These are phyloP conservation scores for Apiotrichum porosum DNA, from an alignment of 1,284 basidiomycete genomes.

Conservation along the genomic window DNA sequence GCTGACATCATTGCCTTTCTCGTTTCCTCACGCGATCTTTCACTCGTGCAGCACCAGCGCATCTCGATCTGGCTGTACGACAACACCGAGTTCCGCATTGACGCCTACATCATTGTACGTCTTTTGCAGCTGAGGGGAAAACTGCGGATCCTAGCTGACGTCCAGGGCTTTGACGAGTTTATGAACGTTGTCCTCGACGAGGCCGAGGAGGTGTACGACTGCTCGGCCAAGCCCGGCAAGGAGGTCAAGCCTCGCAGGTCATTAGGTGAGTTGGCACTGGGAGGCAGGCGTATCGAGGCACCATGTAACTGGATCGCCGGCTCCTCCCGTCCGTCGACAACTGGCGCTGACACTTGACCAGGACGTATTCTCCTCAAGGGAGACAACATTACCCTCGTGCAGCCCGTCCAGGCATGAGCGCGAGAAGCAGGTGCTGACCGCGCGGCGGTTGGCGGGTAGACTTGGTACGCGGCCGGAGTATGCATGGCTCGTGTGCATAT, in stretches of 20 bases:
- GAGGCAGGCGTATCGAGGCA: too few species aligned
- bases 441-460: neutral
- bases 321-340: too few species aligned
- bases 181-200: conserved; percentile 99
- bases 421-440: neutral
- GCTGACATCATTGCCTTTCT: conserved; percentile 1
- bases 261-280: conserved; percentile 31
- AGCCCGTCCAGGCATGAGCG: conserved; percentile 50
- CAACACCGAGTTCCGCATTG: conserved; percentile 93
- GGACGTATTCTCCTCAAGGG: conserved; percentile 91
- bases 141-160: conserved; percentile 2
- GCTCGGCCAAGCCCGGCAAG: conserved; percentile 74
- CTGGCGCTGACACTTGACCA: conserved; percentile 38
- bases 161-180: conserved; percentile 97
- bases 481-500: conserved; percentile 5
- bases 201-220: conserved; percentile 86
- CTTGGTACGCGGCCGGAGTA: neutral
- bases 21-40: too few species aligned
- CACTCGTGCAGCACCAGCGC: conserved; percentile 64
- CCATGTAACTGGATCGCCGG: too few species aligned
- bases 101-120: conserved; percentile 90
- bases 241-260: conserved; percentile 58
- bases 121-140: conserved; percentile 11
- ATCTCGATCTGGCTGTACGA: conserved; percentile 96
- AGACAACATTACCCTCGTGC: conserved; percentile 93